Evolutionary conservation across 306 rosid genomes (phyloP).

Genomic region (Cucumis sativus): Cucumber_9930_V3 NC_026656.2:22344501-22345000

Average conservation of each 20-base stretch:
- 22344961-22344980: neutral
- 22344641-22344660: constrained; percentile 73
- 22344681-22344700: neutral
- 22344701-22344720: neutral
- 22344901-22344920: too few relatives aligned
- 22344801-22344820: neutral
- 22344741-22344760: neutral
- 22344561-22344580: neutral
- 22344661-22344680: constrained; percentile 59
- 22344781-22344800: neutral
- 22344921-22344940: too few relatives aligned
- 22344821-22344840: neutral
- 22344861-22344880: neutral
- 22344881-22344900: neutral
- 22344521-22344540: constrained; percentile 95
- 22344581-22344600: constrained; percentile 21
- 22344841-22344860: neutral
- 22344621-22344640: constrained; percentile 60
- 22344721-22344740: neutral
- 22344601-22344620: neutral
- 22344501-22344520: constrained; percentile 77
- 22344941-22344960: neutral
- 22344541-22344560: neutral
- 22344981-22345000: neutral
- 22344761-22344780: neutral